phyloP scores from a whole-genome alignment of 73 alveolate species.

The Stentor roeselii region DNA sequence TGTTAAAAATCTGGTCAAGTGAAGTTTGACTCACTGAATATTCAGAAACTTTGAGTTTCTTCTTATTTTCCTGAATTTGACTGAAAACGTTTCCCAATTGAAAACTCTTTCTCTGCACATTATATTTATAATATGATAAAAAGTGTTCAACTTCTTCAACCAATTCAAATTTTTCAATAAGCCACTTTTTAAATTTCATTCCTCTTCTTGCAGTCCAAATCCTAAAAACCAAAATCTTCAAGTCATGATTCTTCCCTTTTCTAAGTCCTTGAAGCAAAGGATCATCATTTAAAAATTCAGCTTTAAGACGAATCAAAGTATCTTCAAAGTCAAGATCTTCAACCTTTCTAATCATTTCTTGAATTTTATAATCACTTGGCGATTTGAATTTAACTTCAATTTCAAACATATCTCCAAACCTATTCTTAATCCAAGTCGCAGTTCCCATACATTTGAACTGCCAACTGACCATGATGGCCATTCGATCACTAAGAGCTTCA shows the following conservation, averaged over 20 bases:
- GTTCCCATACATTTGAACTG: constrained; percentile 73
- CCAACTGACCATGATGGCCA: constrained; percentile 84
- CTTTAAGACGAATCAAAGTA: no score
- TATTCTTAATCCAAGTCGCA: constrained; percentile 62
- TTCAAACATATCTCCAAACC: constrained; percentile 82
- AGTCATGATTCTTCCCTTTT: no score
- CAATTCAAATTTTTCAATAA: constrained; percentile 19
- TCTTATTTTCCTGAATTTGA: constrained; percentile 37
- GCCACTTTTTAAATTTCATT: constrained; percentile 5
- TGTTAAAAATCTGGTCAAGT: constrained; percentile 44
- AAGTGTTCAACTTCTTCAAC: constrained; percentile 49
- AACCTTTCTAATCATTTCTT: not conserved
- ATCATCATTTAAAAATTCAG: no score
- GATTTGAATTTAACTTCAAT: constrained; percentile 33
- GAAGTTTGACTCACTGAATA: constrained; percentile 50
- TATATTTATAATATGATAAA: constrained; percentile 37
- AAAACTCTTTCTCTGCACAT: constrained; percentile 26
- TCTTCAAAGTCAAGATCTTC: no score
- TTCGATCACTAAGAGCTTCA: constrained; percentile 74
- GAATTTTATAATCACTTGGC: not conserved
- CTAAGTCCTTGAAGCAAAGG: no score
- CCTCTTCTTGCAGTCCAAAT: no score
- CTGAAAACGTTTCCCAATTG: constrained; percentile 42
- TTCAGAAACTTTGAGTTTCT: constrained; percentile 26
- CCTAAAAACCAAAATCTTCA: no score